Evolutionary conservation across 2,329 filamentous ascomycete genomes (phyloP).

Genomic region (Talaromyces sp.): DNA sequence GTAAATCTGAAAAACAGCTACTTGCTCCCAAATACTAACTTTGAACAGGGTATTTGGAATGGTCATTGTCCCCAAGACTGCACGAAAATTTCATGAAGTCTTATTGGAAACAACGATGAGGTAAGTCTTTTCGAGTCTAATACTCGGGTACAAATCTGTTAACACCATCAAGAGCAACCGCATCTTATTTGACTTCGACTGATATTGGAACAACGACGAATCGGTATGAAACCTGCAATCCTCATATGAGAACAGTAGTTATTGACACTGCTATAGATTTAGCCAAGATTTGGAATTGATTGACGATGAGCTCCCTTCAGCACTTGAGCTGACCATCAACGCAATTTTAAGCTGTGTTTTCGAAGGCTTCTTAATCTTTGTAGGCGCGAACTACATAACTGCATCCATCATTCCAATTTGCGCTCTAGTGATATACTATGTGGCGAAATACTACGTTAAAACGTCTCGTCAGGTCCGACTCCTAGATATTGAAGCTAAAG

Average conservation of each 20-base stretch:
- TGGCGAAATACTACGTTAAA: constrained; percentile 53
- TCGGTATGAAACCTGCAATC: constrained; percentile 5
- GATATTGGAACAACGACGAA: constrained; percentile 24
- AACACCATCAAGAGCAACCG: constrained; percentile 24
- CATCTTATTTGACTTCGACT: constrained; percentile 30
- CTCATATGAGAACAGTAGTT: background rate
- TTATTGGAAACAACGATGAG: constrained; percentile 21
- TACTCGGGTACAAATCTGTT: background rate
- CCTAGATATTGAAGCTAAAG: constrained; percentile 34
- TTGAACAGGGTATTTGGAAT: constrained; percentile 20
- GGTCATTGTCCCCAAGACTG: constrained; percentile 24
- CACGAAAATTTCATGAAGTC: constrained; percentile 23
- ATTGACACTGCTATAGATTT: constrained; percentile 20
- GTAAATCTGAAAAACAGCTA: background rate
- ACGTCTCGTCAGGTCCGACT: constrained; percentile 53
- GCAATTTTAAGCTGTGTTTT: constrained; percentile 30
- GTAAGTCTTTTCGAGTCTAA: background rate
- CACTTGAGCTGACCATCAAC: constrained; percentile 27
- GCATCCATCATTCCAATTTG: constrained; percentile 44
- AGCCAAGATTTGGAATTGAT: constrained; percentile 37
- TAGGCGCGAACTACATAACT: constrained; percentile 41
- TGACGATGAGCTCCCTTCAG: constrained; percentile 30
- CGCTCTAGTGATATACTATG: constrained; percentile 40
- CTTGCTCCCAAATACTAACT: background rate
- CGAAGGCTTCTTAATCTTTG: constrained; percentile 35